A percentile compares a stretch with the other conserved stretches of the same genome.
These are phyloP conservation scores for Penicillium sp. DNA, from an alignment of 2,329 filamentous ascomycete genomes.

Conservation along the genomic window DNA sequence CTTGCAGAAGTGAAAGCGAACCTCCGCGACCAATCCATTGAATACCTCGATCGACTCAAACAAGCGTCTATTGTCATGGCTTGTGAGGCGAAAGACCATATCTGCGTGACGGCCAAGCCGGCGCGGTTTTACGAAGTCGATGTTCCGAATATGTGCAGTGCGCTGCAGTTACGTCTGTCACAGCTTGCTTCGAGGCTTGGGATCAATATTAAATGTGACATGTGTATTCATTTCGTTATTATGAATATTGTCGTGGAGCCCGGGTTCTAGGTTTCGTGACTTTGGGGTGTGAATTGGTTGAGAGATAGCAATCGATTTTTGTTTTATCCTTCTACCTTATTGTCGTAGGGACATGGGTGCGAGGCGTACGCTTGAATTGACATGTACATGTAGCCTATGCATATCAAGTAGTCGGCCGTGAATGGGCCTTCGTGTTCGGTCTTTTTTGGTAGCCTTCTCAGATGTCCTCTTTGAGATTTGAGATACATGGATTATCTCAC, in stretches of 20 bases:
- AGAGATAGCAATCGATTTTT: neutral
- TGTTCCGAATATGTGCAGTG: neutral
- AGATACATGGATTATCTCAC: neutral
- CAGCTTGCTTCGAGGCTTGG: neutral
- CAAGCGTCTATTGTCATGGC: neutral
- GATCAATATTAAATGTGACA: neutral
- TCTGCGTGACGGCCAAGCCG: neutral
- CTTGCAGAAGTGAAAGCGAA: neutral
- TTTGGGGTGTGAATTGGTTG: neutral
- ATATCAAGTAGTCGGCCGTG: neutral
- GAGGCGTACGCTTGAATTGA: neutral
- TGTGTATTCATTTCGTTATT: neutral
- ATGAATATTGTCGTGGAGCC: neutral
- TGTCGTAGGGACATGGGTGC: too few species aligned
- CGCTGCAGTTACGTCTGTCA: neutral
- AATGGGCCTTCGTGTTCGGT: neutral
- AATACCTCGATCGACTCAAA: neutral
- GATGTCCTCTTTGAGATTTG: neutral
- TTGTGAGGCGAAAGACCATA: neutral
- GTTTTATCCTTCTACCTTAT: too few species aligned
- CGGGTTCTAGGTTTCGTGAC: neutral
- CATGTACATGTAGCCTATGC: neutral
- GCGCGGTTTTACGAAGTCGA: neutral
- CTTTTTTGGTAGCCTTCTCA: neutral
- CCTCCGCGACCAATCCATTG: neutral